Base-by-base conservation (phyloP, 768 basidiomycete genomes). In the button mushroom (Agaricus bisporus) region DNA sequence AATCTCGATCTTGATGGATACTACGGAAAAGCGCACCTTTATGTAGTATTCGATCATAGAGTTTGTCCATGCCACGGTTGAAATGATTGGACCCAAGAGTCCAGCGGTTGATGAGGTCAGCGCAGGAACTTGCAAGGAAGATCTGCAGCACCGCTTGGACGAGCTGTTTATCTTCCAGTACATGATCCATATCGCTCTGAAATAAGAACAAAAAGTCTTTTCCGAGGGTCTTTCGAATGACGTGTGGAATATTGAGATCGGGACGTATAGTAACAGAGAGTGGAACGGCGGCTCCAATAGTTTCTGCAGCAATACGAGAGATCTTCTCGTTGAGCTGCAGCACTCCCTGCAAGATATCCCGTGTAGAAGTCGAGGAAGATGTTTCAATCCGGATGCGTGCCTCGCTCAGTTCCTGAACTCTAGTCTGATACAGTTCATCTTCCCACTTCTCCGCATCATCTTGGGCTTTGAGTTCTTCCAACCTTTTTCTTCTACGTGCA, bases 101-200 rank as follows among this genome's bases (percentile, higher is more conserved):
- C 73, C 73, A 74, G 5, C 71, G 66, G 12, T 61, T 60, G 41
- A 71, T 61, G 49, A 74, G 71, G 61, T 32, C 68, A 67, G 25
- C 68, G 61, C 32, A 71, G 43, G 11, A 62, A 61, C 20, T 26
- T 9, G 53, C 22, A 37, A 54, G 53, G 20, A 41, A 54, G 11
- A 54, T 48, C 41, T 54, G 53, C n/a, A 54, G 46, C 17, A 54
- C 41, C 22, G 46, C 53, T 35, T 42, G 53, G 7, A 37, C 37
- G 48, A 57, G 36, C 44, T 47, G 14, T 25, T 51, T 20, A 20
- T 38, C 41, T 26, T 44, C 43, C 17, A 44, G 1, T 8, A 11
- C 32, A 42, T 41, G 28, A n/a, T 43, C 18, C 39, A 8, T 42
- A 36, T 41, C 9, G 48, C 20, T 26, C 49, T 26, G 14, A 51